phyloP scores from a whole-genome alignment of 805 yeast species.

The Wickerhamomyces silvicola region DNA sequence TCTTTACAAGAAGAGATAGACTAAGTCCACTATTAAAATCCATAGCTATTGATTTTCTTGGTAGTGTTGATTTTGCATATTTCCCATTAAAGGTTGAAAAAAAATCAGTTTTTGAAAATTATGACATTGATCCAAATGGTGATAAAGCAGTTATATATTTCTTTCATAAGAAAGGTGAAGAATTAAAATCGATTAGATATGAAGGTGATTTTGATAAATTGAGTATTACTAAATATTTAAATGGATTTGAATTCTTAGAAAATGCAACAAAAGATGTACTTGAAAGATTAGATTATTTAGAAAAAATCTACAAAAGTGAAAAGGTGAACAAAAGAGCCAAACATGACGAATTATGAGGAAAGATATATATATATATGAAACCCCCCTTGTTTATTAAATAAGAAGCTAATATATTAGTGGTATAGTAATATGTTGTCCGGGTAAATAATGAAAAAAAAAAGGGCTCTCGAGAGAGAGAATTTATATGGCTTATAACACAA shows the following conservation, averaged over 20 bases:
- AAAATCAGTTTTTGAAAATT: constrained; percentile 10
- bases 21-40: constrained; percentile 54
- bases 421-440: no score
- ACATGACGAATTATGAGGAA: no score
- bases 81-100: constrained; percentile 24
- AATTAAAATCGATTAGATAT: constrained; percentile 15
- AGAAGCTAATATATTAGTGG: no score
- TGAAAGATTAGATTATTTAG: constrained; percentile 9
- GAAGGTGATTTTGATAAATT: constrained; percentile 27
- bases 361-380: no score
- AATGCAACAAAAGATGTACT: constrained; percentile 24
- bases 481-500: no score
- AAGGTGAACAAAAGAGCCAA: constrained; percentile 19
- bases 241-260: constrained; percentile 24
- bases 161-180: constrained; percentile 10
- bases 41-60: constrained; percentile 65
- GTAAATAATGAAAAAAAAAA: no score
- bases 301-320: constrained; percentile 19
- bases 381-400: no score
- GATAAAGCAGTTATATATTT: constrained; percentile 10
- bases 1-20: constrained; percentile 44
- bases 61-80: constrained; percentile 41
- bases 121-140: constrained; percentile 10
- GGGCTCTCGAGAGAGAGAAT: no score
- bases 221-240: constrained; percentile 26